A percentile compares a stretch with the other conserved stretches of the same genome.
phyloP scores from a whole-genome alignment of 805 yeast species.

The Ogataea naganishii region DNA sequence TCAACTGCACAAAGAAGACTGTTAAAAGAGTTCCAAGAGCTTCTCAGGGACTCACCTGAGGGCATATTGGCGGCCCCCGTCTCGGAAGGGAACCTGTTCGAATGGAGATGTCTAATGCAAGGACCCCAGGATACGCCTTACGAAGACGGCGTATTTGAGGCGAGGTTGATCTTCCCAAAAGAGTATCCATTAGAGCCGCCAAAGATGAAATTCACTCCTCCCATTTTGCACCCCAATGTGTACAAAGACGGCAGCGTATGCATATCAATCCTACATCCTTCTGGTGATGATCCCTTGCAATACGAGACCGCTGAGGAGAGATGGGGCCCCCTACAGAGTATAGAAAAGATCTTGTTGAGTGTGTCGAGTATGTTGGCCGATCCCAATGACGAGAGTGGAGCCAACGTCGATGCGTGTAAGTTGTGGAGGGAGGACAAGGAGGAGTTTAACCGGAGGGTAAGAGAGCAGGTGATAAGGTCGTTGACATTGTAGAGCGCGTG shows the following conservation, averaged over 20 bases:
- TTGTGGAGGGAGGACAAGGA: constrained; percentile 83
- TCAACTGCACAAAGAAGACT: constrained; percentile 72
- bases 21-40: constrained; percentile 82
- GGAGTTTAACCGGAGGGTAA: constrained; percentile 58
- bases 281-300: constrained; percentile 95
- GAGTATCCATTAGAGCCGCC: constrained; percentile 60
- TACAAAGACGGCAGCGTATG: constrained; percentile 95
- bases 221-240: constrained; percentile 87
- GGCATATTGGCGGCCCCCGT: constrained; percentile 94
- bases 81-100: constrained; percentile 41
- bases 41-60: constrained; percentile 81
- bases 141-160: constrained; percentile 41
- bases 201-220: constrained; percentile 49
- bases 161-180: constrained; percentile 34
- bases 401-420: constrained; percentile 73
- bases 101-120: constrained; percentile 42
- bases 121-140: constrained; percentile 49
- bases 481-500: constrained; percentile 55
- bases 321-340: constrained; percentile 97
- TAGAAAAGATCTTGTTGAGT: constrained; percentile 89
- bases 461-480: constrained; percentile 57
- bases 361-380: constrained; percentile 96
- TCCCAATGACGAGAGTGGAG: constrained; percentile 95
- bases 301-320: constrained; percentile 94
- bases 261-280: constrained; percentile 88